phyloP scores from a whole-genome alignment of 1,284 basidiomycete genomes.

The Afroboletus lepidellus region DNA sequence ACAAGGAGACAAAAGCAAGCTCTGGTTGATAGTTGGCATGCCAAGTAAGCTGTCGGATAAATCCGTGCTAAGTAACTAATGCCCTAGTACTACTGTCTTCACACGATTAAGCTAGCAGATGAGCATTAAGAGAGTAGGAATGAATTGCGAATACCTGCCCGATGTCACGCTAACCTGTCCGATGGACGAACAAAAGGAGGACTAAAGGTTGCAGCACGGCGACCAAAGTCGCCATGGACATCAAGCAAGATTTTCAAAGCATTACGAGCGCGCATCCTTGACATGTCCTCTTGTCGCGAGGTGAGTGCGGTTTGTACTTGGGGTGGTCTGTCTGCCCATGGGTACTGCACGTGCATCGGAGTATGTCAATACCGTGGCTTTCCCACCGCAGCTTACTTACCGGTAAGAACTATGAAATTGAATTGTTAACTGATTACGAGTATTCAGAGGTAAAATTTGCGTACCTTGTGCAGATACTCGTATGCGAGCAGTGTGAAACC shows the following conservation, averaged over 20 bases:
- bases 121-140: conserved; percentile 9
- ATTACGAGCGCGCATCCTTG: conserved; percentile 86
- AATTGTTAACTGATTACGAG: background rate
- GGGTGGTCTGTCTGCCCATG: conserved; percentile 64
- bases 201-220: conserved; percentile 41
- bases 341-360: conserved; percentile 57
- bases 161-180: conserved; percentile 31
- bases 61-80: conserved; percentile 1
- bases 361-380: conserved; percentile 5
- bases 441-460: conserved; percentile 8
- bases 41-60: background rate
- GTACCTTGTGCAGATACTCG: conserved; percentile 75
- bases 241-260: conserved; percentile 88
- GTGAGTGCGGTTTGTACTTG: conserved; percentile 71
- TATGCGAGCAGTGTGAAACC: conserved; percentile 92
- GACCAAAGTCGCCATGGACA: conserved; percentile 81
- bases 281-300: conserved; percentile 76
- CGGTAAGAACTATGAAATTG: conserved; percentile 55
- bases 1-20: background rate
- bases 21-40: background rate
- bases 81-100: conserved; percentile 9
- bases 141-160: background rate
- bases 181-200: conserved; percentile 39
- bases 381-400: conserved; percentile 44
- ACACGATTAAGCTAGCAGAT: conserved; percentile 20